Evolutionary conservation across 208 protist species (phyloP).

Genomic region (Acanthamoeba royreba): DNA sequence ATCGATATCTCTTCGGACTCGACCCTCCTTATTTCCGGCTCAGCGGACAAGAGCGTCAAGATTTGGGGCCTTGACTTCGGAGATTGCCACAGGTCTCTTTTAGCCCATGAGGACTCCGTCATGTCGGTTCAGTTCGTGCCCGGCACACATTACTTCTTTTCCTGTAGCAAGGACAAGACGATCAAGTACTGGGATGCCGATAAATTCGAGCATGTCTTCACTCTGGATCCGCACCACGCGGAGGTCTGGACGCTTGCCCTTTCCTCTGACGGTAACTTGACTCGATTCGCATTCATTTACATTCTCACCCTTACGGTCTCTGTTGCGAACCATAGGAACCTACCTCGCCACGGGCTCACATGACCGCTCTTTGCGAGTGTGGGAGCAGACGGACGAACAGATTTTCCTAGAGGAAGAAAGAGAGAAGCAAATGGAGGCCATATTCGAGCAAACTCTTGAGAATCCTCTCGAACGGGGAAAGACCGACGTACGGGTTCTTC

Average conservation of each 20-base stretch:
- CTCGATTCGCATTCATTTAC: slow-evolving; percentile 54
- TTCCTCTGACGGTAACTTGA: not conserved
- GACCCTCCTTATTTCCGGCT: slow-evolving; percentile 88
- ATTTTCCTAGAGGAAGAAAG: slow-evolving; percentile 87
- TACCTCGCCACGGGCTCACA: slow-evolving; percentile 69
- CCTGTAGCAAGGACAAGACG: slow-evolving; percentile 88
- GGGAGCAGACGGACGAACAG: slow-evolving; percentile 78
- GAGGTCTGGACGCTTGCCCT: slow-evolving; percentile 80
- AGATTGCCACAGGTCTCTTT: slow-evolving; percentile 95
- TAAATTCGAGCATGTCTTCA: slow-evolving; percentile 82
- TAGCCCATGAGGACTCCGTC: slow-evolving; percentile 96
- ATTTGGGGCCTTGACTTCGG: slow-evolving; percentile 93
- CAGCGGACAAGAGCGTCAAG: slow-evolving; percentile 98
- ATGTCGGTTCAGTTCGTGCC: slow-evolving; percentile 91
- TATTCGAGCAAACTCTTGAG: slow-evolving; percentile 70
- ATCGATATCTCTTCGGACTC: slow-evolving; percentile 92
- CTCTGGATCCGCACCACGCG: slow-evolving; percentile 73
- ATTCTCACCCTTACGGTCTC: slow-evolving; percentile 25
- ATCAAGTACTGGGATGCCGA: slow-evolving; percentile 99
- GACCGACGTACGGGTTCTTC: not conserved
- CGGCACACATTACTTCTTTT: slow-evolving; percentile 97
- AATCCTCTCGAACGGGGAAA: slow-evolving; percentile 14
- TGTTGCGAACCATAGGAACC: not conserved
- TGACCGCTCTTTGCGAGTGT: slow-evolving; percentile 84
- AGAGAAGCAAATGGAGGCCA: slow-evolving; percentile 75